Base-by-base conservation (phyloP, 2,329 filamentous ascomycete species). In the Cytospora piceae region DNA sequence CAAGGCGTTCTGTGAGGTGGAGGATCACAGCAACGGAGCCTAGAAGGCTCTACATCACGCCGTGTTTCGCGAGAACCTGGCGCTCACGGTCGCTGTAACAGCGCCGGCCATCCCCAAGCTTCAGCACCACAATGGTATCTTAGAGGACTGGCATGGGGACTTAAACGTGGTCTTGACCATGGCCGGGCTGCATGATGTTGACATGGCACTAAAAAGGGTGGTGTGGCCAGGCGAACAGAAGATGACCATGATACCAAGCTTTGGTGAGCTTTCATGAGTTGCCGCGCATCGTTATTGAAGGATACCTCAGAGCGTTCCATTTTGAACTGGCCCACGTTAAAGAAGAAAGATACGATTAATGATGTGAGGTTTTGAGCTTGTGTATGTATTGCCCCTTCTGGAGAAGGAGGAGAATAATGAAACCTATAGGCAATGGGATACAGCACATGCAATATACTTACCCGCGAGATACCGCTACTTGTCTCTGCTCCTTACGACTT, bases 1-100 rank as follows among this genome's bases (percentile, higher is more conserved):
- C 82, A 95, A 94, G 81, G 95, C 94, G 0, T 97, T 96, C 76
- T 97, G 93, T 73, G 94, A 97, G 81, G 82, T 96, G 67, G 86
- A 88, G 46, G 78, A 83, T 11, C 76, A 78, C 54, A 77, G 74
- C 67, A 80, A 80, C 51, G 76, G 74, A 15, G 80, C 78, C 27
- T 77, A 80, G 71, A 59, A 54, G 29, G 24, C 20, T 24, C 39
- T 11, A 17, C 22, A 20, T 3, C 24, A 17, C 24, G 22, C 9
- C 32, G 17, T 53, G 15, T 49, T 53, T 31, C 24, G 51, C 5
- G 12, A 20, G 24, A 27, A 22, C 20, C 27, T 27, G 20, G 53
- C 39, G 20, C 46, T 3, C 32, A 55, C 24, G 9, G n/a, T 34
- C n/a, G 12, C 6, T 4, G 27, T 8, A 8, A 0, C 39, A 34